Evolutionary conservation across 176 grass and related monocot species (phyloP), one percentile per base, ranked within the genome.

Genomic region (Hyparrhenia diplandra): DNA sequence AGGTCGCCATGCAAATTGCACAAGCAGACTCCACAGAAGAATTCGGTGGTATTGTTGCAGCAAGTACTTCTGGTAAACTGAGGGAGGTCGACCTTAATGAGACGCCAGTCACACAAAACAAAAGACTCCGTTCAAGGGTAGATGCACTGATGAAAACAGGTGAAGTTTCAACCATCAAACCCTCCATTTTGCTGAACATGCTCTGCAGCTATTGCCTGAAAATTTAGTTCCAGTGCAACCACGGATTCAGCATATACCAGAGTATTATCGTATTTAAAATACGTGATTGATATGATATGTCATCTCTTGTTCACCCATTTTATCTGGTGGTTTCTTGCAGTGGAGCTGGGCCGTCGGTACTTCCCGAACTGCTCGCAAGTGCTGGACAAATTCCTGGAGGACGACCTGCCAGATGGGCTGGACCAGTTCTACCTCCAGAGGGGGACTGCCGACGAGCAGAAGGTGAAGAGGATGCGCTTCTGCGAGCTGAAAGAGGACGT

Each of bases 21-120:
- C 97, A 99, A 55, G 97, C 92, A 75, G 97, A 91, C 17, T 35
- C 55, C 43, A 96, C 89, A 74, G 80, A 78, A 39, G 91, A 96
- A 88, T 86, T 95, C 42, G 82, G 88, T 4, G 82, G 76, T 69
- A 64, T 95, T 73, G 10, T 71, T 74, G 75, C 65, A 66, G 31
- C 90, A 69, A 84, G 67, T 39, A 91, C 80, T 65, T 86, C 82
- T 40, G 84, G 85, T 86, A 93, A 86, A 82, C 84, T 99, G 47
- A 93, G 86, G 83, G 97, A 99, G 69, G 97, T 99, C 0, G 97
- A 99, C 85, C 80, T 96, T 35, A 99, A 99, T 52, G 97, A 99
- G 73, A 99, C 97, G 46, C 97, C 97, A 47, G 17, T 61, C 64
- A 90, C 71, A 80, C 88, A 89, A 84, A 99, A 95, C 84, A 91